Base-by-base conservation (phyloP, 768 basidiomycete genomes). In the Exsudoporus frostii region DNA sequence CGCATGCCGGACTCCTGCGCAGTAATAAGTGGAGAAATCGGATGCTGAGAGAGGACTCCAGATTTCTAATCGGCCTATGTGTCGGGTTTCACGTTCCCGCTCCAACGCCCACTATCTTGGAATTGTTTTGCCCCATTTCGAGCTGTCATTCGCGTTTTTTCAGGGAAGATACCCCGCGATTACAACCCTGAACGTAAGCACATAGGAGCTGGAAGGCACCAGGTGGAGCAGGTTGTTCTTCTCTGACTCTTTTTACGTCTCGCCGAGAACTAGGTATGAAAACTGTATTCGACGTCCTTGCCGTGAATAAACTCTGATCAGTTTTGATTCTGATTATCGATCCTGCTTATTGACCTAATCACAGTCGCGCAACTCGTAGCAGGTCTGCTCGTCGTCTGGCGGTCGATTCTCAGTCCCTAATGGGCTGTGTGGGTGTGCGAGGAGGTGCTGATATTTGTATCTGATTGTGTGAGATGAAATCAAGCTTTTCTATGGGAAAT, bases 391-490 rank as follows among this genome's bases (percentile, higher is more conserved):
- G 15, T 11, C 7, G 17, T 15, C 25, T 43, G n/a, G n/a, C 2
- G 7, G 17, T 5, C 27, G 25, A 4, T 27, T 43, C 27, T 14
- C 42, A 13, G 24, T 25, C 25, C 17, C 24, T 42, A n/a, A 42
- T 17, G 4, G 37, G 4, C n/a, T 17, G n/a, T 10, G 37, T 11
- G n/a, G 14, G 33, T 34, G 33, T 34, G 33, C 33, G 33, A 34
- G 15, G 10, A n/a, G 7, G n/a, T 17, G 25, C 9, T 20, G 25
- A 27, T 57, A 54, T 64, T 63, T 63, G 48, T 42, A 27, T 45
- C 25, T 61, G 55, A 54, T 58, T 58, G 59, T 64, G 63, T 63
- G 59, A 57, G 59, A 56, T 41, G 44, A 3, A n/a, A 10, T 36
- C 34, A 36, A 9, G 34, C 34, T 3, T 36, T 36, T n/a, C 1